Conservation (phyloP, 1,284 basidiomycete genomes). For the Ceratobasidium sp. region DNA sequence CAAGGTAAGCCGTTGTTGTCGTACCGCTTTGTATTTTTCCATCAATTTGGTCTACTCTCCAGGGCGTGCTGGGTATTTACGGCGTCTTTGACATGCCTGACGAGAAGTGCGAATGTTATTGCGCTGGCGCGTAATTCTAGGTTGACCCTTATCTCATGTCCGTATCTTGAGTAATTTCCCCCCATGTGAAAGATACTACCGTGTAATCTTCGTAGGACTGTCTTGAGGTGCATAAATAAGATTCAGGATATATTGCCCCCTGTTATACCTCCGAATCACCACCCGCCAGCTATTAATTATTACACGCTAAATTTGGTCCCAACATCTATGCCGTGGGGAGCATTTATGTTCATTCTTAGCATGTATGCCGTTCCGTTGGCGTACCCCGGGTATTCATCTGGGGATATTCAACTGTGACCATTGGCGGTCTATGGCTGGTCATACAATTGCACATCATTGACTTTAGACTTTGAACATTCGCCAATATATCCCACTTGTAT, state of each 20-base stretch:
- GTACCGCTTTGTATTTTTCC: neutral
- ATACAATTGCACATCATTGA: too few relatives aligned
- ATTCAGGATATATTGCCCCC: too few relatives aligned
- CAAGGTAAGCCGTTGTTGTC: constrained; percentile 2
- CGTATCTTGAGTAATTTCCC: too few relatives aligned
- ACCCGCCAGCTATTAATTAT: too few relatives aligned
- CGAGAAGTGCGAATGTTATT: constrained; percentile 35
- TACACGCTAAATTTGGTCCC: constrained; percentile 18
- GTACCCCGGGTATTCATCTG: constrained; percentile 46
- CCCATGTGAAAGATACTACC: too few relatives aligned
- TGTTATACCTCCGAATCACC: too few relatives aligned
- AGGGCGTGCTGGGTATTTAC: constrained; percentile 30
- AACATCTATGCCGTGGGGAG: constrained; percentile 47
- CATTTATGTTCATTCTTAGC: constrained; percentile 49
- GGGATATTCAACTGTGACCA: constrained; percentile 45
- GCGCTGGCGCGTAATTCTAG: neutral
- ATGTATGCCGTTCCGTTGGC: constrained; percentile 47
- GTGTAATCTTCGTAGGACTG: too few relatives aligned
- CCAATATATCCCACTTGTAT: too few relatives aligned
- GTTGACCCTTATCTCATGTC: too few relatives aligned
- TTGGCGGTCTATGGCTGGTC: constrained; percentile 49
- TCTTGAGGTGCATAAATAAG: too few relatives aligned
- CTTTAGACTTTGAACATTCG: too few relatives aligned
- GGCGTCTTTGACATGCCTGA: constrained; percentile 34
- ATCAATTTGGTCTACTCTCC: neutral